Evolutionary conservation across 2,329 filamentous ascomycete genomes (phyloP), one percentile per base, ranked within the genome.

Genomic region (Monosporascus sp.): DNA sequence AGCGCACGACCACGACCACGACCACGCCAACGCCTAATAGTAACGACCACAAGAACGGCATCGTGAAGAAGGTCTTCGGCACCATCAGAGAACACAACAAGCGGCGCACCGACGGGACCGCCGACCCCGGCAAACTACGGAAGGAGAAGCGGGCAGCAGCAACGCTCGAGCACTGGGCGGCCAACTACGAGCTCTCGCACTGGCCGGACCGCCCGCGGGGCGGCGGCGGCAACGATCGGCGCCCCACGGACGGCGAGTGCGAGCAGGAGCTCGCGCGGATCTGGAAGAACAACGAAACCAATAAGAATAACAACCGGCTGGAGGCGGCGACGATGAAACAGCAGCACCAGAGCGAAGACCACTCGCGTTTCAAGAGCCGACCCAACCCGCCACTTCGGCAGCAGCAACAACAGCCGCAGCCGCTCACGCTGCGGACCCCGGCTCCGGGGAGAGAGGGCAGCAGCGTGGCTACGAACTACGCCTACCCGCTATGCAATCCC

Each of bases 191-290:
- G 44, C 45, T 52, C n/a, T 56, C 52, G 9, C 60, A 59, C 44
- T 50, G 48, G 20, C 58, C 60, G 4, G 58, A 62, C 54, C 55
- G 58, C 8, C 58, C 58, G 17, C 47, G 17, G 3, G 47, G 53
- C 8, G 58, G 60, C 46, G 57, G 48, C 51, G 53, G 26, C 22
- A 26, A 1, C 37, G 43, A 15, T 41, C 51, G 37, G 38, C 26
- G 40, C 51, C 55, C 31, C 2, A 47, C 35, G 15, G 56, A 60
- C 9, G 38, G 26, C 18, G 53, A 57, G 37, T 61, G 58, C 31
- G 49, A 40, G 7, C 52, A 28, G 15, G 40, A 49, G 37, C 26
- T 61, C 18, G 26, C 46, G 40, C 37, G 45, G 15, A 56, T 61
- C 51, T 56, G 56, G 44, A 48, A 55, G 20, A 49, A 47, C 22